Percentiles rank a stretch among this genome's conserved stretches.
Conservation (phyloP, 805 yeast species). For the Wickerhamiella siamensis region DNA sequence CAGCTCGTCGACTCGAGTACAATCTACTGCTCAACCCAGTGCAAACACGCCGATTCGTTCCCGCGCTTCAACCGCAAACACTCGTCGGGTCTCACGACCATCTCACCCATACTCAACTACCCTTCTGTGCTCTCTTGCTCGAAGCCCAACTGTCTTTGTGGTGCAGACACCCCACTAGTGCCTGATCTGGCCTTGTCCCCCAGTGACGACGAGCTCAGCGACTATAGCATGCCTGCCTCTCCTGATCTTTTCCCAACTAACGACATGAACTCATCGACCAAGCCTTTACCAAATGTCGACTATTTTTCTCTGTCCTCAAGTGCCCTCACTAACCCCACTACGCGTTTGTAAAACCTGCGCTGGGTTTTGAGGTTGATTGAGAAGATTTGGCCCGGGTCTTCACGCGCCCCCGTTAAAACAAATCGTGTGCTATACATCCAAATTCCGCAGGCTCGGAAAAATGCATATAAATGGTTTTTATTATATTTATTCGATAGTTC, state of each 20-base stretch:
- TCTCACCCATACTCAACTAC: not conserved
- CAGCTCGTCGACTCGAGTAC: constrained; percentile 17
- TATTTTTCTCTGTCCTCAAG: not conserved
- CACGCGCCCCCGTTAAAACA: too few relatives aligned
- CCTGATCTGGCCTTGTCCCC: constrained; percentile 2
- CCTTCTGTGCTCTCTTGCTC: constrained; percentile 10
- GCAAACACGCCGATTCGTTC: constrained; percentile 20
- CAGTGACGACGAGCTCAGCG: constrained; percentile 5
- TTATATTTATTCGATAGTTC: not conserved
- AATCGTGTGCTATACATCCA: too few relatives aligned
- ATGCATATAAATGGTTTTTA: not conserved
- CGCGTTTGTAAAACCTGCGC: too few relatives aligned
- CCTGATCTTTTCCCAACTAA: constrained; percentile 1
- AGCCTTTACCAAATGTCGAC: not conserved
- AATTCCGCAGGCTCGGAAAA: not conserved
- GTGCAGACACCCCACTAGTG: not conserved
- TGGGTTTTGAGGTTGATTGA: too few relatives aligned
- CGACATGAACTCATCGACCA: not conserved
- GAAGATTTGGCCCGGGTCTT: too few relatives aligned
- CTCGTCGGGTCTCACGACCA: constrained; percentile 2
- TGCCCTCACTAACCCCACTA: not conserved
- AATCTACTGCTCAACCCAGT: constrained; percentile 25
- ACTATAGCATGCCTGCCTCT: constrained; percentile 4
- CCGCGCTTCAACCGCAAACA: not conserved
- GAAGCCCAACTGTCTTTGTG: not conserved